Percentiles rank a stretch among this genome's conserved stretches.
These are phyloP conservation scores for Microcyclospora pomicola DNA, from an alignment of 2,329 filamentous ascomycete species.

Conservation along the genomic window DNA sequence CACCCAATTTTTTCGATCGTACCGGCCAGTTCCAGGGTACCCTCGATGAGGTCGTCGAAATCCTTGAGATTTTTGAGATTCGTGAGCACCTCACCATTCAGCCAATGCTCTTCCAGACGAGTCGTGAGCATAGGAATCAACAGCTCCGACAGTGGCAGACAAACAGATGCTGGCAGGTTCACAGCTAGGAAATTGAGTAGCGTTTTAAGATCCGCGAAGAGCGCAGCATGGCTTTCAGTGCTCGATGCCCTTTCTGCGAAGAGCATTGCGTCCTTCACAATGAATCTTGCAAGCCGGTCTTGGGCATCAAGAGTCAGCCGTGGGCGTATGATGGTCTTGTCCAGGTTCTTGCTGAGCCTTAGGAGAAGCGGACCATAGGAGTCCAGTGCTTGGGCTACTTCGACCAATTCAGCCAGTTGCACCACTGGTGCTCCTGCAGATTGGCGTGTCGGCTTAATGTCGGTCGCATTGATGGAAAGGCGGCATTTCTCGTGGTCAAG, in stretches of 20 bases:
- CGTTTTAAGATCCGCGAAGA: slow-evolving; percentile 30
- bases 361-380: slow-evolving; percentile 2
- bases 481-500: slow-evolving; percentile 43
- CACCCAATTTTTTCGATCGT: slow-evolving; percentile 50
- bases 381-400: slow-evolving; percentile 10
- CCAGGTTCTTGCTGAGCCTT: slow-evolving; percentile 17
- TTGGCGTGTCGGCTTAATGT: too few relatives aligned
- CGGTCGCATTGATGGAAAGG: slow-evolving; percentile 25
- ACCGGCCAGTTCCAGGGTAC: slow-evolving; percentile 50
- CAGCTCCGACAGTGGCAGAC: slow-evolving; percentile 46
- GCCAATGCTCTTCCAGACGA: slow-evolving; percentile 57
- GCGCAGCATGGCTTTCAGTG: slow-evolving; percentile 6
- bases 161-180: slow-evolving; percentile 36
- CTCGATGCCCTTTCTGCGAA: slow-evolving; percentile 11
- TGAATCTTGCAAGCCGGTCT: not conserved
- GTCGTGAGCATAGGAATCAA: slow-evolving; percentile 58
- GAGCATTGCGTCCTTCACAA: slow-evolving; percentile 15
- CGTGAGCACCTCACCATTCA: slow-evolving; percentile 62
- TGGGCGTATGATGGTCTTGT: slow-evolving; percentile 17
- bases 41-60: slow-evolving; percentile 58
- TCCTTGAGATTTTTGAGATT: slow-evolving; percentile 54
- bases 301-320: slow-evolving; percentile 10
- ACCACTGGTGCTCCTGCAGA: too few relatives aligned
- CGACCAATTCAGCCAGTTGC: too few relatives aligned
- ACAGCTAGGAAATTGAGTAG: slow-evolving; percentile 39